Evolutionary conservation across 805 yeast species (phyloP), one percentile per base, ranked within the genome.

Genomic region (Wilhelminamyces savonicus): DNA sequence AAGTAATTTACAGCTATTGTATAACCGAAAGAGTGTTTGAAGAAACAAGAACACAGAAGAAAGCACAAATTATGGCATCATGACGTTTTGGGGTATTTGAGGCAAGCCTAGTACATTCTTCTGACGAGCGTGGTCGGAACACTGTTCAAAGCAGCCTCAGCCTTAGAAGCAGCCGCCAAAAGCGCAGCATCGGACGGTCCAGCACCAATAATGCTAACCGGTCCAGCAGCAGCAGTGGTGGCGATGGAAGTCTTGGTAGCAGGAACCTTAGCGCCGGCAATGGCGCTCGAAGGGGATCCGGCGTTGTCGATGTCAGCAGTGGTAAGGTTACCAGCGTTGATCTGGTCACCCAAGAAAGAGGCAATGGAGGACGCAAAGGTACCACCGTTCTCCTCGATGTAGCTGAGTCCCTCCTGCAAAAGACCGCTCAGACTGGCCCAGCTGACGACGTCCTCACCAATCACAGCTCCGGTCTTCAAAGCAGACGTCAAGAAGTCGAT

Each of bases 361-460:
- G 57, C 56, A 27, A 56, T 29, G 11, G 44, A 46, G 21, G 41
- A 31, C 23, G 39, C 44, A 36, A 44, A 45, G 18, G 48, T 40
- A 23, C 51, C 45, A 35, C 62, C 66, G 44, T 48, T 44, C 23
- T 34, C 34, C 14, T 39, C 36, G 25, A 58, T 31, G 46, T 42
- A 55, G 21, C 32, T 24, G 25, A 61, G 39, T 29, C 49, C 55
- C 4, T 44, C 23, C 30, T 39, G 36, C 42, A 61, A 52, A 17
- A 62, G 22, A 36, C 69, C 69, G 10, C 54, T 47, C 13, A 41
- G 32, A 46, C 61, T 56, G 35, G 66, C 56, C 66, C 66, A 63
- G 24, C 23, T 20, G 51, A 44, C 58, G 22, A 61, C 33, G 27
- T 62, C 66, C 48, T 54, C 55, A 27, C 40, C 54, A 21, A 53